These are phyloP conservation scores for Pseudopediastrum boryanum DNA, from an alignment of 139 green algal species.

Conservation along the genomic window DNA sequence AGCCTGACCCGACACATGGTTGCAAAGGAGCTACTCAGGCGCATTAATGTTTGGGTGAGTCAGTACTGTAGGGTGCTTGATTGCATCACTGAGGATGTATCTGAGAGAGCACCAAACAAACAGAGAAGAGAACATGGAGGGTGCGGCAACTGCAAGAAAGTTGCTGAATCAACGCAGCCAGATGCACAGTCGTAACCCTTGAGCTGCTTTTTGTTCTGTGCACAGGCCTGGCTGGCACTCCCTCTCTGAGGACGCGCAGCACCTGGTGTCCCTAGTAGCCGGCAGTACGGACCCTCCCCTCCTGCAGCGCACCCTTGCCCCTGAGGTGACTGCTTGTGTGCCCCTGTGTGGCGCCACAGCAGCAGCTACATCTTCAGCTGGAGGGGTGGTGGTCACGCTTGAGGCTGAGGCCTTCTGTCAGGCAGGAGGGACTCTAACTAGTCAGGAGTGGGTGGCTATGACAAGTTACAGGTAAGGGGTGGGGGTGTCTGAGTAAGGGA, in stretches of 20 bases:
- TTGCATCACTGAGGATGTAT: too few species aligned
- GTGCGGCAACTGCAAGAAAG: too few species aligned
- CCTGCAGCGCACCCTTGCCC: slow-evolving; percentile 17
- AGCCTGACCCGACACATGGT: too few species aligned
- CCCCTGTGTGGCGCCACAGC: not conserved
- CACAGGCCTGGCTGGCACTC: slow-evolving; percentile 27
- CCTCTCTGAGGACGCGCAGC: not conserved
- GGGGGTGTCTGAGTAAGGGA: too few species aligned
- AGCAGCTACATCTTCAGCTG: not conserved
- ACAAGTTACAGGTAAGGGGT: slow-evolving; percentile 11
- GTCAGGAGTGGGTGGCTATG: slow-evolving; percentile 23
- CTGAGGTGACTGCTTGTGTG: slow-evolving; percentile 5
- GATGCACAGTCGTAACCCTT: too few species aligned
- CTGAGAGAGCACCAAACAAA: too few species aligned
- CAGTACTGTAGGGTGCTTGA: too few species aligned
- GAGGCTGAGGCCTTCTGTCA: slow-evolving; percentile 30
- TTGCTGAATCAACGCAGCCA: too few species aligned
- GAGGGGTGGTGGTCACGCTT: slow-evolving; percentile 4
- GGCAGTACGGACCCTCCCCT: slow-evolving; percentile 26
- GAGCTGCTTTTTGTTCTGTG: too few species aligned
- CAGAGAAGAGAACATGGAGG: too few species aligned
- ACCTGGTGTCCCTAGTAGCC: slow-evolving; percentile 2
- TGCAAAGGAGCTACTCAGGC: too few species aligned
- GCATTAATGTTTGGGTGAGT: too few species aligned
- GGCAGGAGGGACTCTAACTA: slow-evolving; percentile 23